Percentiles rank a stretch among this genome's conserved stretches.
Conservation (phyloP, 164 flowering plant genomes). For the Chimonanthus praecox region DNA sequence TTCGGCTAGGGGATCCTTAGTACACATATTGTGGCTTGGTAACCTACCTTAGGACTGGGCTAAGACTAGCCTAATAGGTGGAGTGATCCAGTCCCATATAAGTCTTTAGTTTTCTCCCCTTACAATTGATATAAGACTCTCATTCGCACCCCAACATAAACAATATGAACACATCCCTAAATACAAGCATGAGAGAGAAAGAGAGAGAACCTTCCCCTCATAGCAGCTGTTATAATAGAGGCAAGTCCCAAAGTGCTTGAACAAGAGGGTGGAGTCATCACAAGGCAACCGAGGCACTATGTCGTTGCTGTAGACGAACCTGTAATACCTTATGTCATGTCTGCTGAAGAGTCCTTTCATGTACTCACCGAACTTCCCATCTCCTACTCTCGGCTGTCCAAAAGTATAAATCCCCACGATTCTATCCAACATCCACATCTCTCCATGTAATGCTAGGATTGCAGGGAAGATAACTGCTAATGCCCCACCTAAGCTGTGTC, state of each 20-base stretch:
- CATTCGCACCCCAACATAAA: too few relatives aligned
- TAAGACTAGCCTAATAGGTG: too few relatives aligned
- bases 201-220: conserved; percentile 41
- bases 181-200: too few relatives aligned
- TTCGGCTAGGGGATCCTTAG: too few relatives aligned
- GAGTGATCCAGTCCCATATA: too few relatives aligned
- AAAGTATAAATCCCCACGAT: conserved; percentile 74
- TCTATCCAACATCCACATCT: conserved; percentile 44
- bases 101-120: too few relatives aligned
- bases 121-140: too few relatives aligned
- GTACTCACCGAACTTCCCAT: conserved; percentile 45
- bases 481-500: conserved; percentile 90
- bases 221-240: conserved; percentile 62
- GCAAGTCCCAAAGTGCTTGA: conserved; percentile 70
- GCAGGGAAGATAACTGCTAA: conserved; percentile 58
- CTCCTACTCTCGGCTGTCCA: conserved; percentile 89
- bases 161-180: too few relatives aligned
- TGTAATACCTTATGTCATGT: conserved; percentile 36
- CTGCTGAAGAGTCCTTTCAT: conserved; percentile 36
- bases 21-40: too few relatives aligned
- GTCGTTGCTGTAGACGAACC: conserved; percentile 74
- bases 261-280: conserved; percentile 47
- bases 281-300: conserved; percentile 74
- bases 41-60: too few relatives aligned
- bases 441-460: conserved; percentile 46